Percentiles rank a stretch among this genome's conserved stretches.
Evolutionary conservation across 345 rosid genomes (phyloP).

Genomic region (Gossypioides kirkii): DNA sequence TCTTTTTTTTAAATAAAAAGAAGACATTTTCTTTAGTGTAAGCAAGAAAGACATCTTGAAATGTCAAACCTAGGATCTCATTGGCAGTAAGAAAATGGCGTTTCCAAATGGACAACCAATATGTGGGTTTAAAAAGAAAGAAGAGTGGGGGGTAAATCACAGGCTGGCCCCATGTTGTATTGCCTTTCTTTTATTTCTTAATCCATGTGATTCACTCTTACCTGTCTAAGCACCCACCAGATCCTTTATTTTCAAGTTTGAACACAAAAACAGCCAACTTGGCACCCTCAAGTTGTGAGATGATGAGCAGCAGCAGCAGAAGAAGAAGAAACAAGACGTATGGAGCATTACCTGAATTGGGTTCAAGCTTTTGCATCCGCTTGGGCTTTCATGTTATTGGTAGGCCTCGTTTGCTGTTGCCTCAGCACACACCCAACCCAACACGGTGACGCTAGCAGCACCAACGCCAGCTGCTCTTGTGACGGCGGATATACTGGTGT

Average conservation of each 20-base stretch:
- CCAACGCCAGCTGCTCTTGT: conserved; percentile 45
- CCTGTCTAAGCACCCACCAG: neutral
- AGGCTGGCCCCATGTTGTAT: neutral
- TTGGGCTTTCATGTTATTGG: conserved; percentile 54
- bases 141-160: neutral
- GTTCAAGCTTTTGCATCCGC: conserved; percentile 62
- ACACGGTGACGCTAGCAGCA: conserved; percentile 28
- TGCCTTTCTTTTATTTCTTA: neutral
- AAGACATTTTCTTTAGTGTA: too few relatives aligned
- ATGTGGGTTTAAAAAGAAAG: neutral
- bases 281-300: neutral
- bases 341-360: conserved; percentile 57
- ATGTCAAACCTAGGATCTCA: too few relatives aligned
- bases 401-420: conserved; percentile 63
- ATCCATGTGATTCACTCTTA: neutral
- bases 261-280: neutral
- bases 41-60: too few relatives aligned
- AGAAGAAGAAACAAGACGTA: conserved; percentile 8
- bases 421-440: conserved; percentile 53
- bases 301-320: neutral
- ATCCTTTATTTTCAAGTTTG: neutral
- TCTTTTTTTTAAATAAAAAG: too few relatives aligned
- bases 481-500: conserved; percentile 45
- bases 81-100: too few relatives aligned
- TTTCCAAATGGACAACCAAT: too few relatives aligned